Percentiles rank a stretch among this genome's conserved stretches.
These are phyloP conservation scores for Coffea eugenioides DNA, from an alignment of 257 asterid species.

Conservation along the genomic window DNA sequence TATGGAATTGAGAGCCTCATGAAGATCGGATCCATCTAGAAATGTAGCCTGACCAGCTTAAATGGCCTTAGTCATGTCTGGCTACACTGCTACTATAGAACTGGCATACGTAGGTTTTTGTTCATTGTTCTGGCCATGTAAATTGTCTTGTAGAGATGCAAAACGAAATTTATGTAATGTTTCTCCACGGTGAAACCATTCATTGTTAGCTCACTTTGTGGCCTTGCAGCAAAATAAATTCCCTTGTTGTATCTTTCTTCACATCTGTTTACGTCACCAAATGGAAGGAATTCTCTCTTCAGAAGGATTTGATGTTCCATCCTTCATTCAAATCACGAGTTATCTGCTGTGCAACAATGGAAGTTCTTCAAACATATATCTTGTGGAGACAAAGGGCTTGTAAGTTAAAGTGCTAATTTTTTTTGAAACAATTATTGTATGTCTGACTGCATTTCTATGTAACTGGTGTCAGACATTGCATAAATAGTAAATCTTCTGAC, in stretches of 20 bases:
- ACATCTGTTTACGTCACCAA: conserved; percentile 62
- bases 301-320: conserved; percentile 42
- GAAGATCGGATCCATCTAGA: not conserved
- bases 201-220: conserved; percentile 23
- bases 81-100: not conserved
- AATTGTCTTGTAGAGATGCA: not conserved
- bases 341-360: conserved; percentile 68
- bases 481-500: not conserved
- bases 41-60: not conserved
- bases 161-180: not conserved
- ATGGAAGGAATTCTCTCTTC: conserved; percentile 65
- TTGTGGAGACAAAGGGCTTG: conserved; percentile 78
- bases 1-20: not conserved
- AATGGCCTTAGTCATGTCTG: not conserved
- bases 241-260: conserved; percentile 71
- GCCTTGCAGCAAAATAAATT: conserved; percentile 78
- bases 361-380: conserved; percentile 84
- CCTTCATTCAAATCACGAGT: conserved; percentile 74
- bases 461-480: not conserved
- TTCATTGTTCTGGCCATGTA: not conserved
- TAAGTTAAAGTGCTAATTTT: conserved; percentile 22
- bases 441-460: not conserved
- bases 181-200: conserved; percentile 10
- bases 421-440: not conserved
- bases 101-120: not conserved